phyloP scores from a whole-genome alignment of 441 rosid species.

The Corymbia citriodora region DNA sequence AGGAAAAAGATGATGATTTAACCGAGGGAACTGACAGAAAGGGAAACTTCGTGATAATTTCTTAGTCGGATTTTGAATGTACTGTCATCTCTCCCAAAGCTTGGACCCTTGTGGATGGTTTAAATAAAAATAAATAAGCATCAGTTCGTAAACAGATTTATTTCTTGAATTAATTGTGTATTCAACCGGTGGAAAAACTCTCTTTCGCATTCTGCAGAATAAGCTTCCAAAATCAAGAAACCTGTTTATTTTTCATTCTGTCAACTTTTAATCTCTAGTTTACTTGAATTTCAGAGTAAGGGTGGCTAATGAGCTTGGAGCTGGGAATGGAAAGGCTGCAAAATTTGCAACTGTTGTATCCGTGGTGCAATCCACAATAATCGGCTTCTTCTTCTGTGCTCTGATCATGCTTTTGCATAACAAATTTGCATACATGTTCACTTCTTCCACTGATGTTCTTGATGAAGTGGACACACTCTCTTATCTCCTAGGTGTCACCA shows the following conservation, averaged over 20 bases:
- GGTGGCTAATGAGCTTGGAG: constrained; percentile 48
- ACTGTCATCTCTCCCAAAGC: background rate
- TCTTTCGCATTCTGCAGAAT: background rate
- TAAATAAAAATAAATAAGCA: background rate
- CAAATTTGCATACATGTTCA: constrained; percentile 34
- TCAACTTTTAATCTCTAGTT: background rate
- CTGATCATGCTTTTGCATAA: constrained; percentile 28
- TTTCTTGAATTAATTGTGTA: background rate
- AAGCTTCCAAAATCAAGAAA: background rate
- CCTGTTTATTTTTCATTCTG: background rate
- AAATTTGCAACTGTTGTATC: constrained; percentile 39
- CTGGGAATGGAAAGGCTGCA: constrained; percentile 41
- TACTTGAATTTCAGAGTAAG: constrained; percentile 21
- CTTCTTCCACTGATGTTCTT: constrained; percentile 29
- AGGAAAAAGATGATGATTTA: background rate
- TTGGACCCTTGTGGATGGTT: background rate
- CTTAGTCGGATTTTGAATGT: background rate
- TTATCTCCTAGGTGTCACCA: constrained; percentile 26
- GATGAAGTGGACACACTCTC: constrained; percentile 30
- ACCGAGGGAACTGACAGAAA: background rate
- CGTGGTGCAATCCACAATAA: constrained; percentile 22
- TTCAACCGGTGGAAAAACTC: background rate
- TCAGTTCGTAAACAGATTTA: background rate
- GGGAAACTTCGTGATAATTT: background rate
- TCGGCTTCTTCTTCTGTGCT: constrained; percentile 29